phyloP scores from a whole-genome alignment of 306 rosid species.

The Citrullus amarus region DNA sequence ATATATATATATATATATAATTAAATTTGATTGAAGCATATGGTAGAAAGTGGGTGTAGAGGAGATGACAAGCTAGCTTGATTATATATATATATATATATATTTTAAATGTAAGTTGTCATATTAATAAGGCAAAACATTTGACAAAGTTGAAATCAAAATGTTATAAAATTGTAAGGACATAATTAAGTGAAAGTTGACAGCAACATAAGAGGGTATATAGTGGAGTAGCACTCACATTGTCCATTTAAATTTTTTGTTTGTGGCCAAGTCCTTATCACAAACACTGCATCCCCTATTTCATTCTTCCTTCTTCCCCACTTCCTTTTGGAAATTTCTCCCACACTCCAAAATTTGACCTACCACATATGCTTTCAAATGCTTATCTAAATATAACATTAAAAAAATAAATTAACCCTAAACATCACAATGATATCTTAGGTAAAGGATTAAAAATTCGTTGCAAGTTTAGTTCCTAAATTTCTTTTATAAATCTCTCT shows the following conservation, averaged over 20 bases:
- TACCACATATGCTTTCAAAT: neutral
- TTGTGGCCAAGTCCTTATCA: conserved; percentile 3
- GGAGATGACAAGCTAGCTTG: no score
- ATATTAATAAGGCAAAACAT: neutral
- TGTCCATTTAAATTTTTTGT: neutral
- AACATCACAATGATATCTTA: no score
- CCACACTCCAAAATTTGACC: neutral
- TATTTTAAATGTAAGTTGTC: neutral
- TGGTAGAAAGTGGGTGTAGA: neutral
- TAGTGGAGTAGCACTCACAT: conserved; percentile 4
- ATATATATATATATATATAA: no score
- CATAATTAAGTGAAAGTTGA: conserved; percentile 5
- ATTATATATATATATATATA: no score
- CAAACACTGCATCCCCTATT: neutral
- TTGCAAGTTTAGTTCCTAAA: no score
- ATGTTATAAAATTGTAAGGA: neutral
- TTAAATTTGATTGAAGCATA: no score
- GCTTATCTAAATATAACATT: neutral
- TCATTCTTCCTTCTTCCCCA: neutral
- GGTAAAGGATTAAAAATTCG: no score
- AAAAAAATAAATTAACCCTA: no score
- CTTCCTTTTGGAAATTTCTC: neutral
- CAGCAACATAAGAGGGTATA: neutral
- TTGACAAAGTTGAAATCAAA: neutral
- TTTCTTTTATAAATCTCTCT: no score